Evolutionary conservation across 768 basidiomycete species (phyloP).

Genomic region (Tricholoma furcatifolium): DNA sequence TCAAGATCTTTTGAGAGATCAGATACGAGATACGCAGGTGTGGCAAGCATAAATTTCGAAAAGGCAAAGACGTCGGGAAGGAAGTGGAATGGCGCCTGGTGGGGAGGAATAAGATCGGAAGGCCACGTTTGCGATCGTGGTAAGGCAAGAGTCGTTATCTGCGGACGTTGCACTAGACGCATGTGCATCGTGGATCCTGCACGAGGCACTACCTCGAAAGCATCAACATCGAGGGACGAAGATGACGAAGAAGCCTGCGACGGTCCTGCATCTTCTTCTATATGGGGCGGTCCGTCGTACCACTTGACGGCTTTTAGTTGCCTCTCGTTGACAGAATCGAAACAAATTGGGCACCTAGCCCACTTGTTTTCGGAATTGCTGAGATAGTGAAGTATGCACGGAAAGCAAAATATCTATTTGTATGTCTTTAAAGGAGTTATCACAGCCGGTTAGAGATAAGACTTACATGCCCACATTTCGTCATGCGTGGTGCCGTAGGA

Average conservation of each 20-base stretch:
- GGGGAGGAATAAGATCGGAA: conserved; percentile 86
- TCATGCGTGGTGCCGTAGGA: conserved; percentile 89
- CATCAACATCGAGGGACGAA: conserved; percentile 32
- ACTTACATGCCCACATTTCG: conserved; percentile 96
- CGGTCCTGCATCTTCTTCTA: conserved; percentile 29
- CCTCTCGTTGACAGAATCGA: conserved; percentile 86
- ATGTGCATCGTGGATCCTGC: conserved; percentile 69
- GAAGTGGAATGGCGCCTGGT: conserved; percentile 95
- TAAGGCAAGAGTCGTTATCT: conserved; percentile 91
- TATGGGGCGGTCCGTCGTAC: conserved; percentile 54
- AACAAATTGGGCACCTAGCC: conserved; percentile 94
- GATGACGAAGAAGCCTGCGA: conserved; percentile 47
- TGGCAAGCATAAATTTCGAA: conserved; percentile 95
- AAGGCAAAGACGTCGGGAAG: conserved; percentile 86
- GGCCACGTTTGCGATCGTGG: conserved; percentile 94
- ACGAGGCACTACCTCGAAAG: conserved; percentile 39
- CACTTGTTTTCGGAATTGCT: conserved; percentile 85
- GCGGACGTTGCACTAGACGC: conserved; percentile 90
- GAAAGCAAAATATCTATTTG: conserved; percentile 85
- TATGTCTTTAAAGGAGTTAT: conserved; percentile 12
- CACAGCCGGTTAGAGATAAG: conserved; percentile 4
- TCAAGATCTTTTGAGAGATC: conserved; percentile 74
- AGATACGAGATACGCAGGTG: conserved; percentile 76
- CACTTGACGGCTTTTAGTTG: conserved; percentile 94
- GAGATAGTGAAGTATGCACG: conserved; percentile 91